These are phyloP conservation scores for Sordaria brevicollis DNA, from an alignment of 495 filamentous ascomycete genomes.

Conservation along the genomic window DNA sequence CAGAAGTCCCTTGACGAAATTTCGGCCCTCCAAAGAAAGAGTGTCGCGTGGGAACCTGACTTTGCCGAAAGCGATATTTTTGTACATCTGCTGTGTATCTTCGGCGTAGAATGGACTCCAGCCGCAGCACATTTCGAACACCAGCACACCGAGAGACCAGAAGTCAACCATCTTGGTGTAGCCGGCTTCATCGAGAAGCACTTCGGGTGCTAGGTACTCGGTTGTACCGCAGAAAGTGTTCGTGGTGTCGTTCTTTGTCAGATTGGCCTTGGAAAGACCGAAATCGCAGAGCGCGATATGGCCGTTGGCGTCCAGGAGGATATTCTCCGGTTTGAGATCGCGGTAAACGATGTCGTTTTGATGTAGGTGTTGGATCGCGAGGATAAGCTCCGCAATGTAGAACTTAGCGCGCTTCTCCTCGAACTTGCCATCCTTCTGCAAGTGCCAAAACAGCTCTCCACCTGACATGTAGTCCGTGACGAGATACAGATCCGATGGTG, in stretches of 20 bases:
- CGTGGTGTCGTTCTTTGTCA: conserved; percentile 91
- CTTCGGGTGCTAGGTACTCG: conserved; percentile 93
- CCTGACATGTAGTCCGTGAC: conserved; percentile 99
- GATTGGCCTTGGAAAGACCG: conserved; percentile 91
- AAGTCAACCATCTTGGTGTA: conserved; percentile 99
- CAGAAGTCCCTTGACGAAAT: conserved; percentile 94
- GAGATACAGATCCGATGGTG: conserved; percentile 88
- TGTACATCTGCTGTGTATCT: conserved; percentile 99
- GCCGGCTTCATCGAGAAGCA: conserved; percentile 89
- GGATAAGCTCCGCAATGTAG: conserved; percentile 95
- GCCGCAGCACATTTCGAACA: conserved; percentile 99
- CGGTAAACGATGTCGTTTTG: conserved; percentile 96
- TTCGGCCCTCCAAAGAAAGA: conserved; percentile 83
- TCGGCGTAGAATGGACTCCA: conserved; percentile 99
- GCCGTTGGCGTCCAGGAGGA: conserved; percentile 82
- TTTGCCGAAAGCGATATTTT: conserved; percentile 98
- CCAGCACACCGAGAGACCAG: conserved; percentile 94
- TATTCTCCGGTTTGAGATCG: conserved; percentile 96
- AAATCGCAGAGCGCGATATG: conserved; percentile 96
- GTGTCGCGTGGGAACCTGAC: conserved; percentile 94
- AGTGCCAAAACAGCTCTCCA: conserved; percentile 95
- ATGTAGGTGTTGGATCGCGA: conserved; percentile 91
- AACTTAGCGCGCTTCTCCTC: conserved; percentile 93
- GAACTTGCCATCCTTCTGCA: conserved; percentile 95
- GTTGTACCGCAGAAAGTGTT: conserved; percentile 99